These are phyloP conservation scores for Pseudocohnilembus persalinus DNA, from an alignment of 169 alveolate species.

Conservation along the genomic window DNA sequence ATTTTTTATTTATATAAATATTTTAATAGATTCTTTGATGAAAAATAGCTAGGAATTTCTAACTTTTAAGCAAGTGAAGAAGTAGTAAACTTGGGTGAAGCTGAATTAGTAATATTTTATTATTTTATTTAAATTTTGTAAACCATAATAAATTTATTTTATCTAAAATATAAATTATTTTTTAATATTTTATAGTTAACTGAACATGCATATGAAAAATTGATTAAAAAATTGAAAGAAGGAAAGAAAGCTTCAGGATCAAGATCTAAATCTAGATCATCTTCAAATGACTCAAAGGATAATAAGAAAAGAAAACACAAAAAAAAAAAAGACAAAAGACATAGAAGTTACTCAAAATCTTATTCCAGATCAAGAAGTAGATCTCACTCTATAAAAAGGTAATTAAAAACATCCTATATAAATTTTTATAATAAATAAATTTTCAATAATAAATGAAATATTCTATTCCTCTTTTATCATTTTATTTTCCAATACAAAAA, in stretches of 20 bases:
- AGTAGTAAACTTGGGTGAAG: constrained; percentile 33
- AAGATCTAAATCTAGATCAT: not conserved
- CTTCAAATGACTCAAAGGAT: not conserved
- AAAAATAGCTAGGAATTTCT: not conserved
- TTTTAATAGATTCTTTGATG: not conserved
- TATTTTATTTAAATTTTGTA: not conserved
- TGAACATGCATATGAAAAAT: no score
- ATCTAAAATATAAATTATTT: no score
- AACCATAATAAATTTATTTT: not conserved
- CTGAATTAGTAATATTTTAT: constrained; percentile 17
- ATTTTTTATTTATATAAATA: no score
- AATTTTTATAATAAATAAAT: no score
- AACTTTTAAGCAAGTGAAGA: constrained; percentile 35
- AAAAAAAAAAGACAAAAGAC: constrained; percentile 10
- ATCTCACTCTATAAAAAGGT: constrained; percentile 1
- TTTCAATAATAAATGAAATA: no score
- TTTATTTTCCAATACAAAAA: not conserved
- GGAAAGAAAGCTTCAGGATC: constrained; percentile 7
- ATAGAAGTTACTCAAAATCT: constrained; percentile 16
- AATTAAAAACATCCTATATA: no score
- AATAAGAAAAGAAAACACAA: not conserved
- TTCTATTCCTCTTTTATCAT: not conserved
- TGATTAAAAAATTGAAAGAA: constrained; percentile 11
- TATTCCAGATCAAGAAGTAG: constrained; percentile 24
- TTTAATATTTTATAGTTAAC: no score